Evolutionary conservation across 176 grass and related monocot genomes (phyloP).

Genomic region (Aegilops longissima): DNA sequence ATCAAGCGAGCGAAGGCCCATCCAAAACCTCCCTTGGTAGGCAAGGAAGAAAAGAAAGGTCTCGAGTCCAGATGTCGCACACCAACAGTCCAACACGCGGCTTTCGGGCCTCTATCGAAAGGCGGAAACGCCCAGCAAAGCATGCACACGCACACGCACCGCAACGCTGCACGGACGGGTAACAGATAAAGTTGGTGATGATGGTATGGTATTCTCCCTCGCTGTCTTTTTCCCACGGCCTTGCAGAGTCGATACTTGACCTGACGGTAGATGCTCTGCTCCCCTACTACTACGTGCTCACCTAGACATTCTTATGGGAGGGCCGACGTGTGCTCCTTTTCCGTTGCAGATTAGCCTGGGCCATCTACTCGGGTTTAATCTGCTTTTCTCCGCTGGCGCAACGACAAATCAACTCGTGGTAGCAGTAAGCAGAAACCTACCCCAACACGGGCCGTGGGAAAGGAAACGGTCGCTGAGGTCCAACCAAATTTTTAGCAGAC

Average conservation of each 20-base stretch:
- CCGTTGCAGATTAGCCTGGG: neutral
- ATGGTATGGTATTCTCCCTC: neutral
- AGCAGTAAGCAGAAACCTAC: too few relatives aligned
- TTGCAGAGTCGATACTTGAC: constrained; percentile 19
- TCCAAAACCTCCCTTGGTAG: too few relatives aligned
- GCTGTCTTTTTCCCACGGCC: neutral
- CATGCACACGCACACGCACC: neutral
- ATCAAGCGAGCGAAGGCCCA: too few relatives aligned
- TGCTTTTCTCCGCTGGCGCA: neutral
- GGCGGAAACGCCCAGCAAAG: neutral
- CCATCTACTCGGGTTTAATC: neutral
- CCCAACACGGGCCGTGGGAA: neutral
- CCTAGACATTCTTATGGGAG: neutral
- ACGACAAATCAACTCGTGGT: too few relatives aligned
- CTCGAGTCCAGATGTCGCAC: too few relatives aligned
- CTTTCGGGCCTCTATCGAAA: constrained; percentile 14
- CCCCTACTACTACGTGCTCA: neutral
- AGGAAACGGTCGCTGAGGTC: neutral
- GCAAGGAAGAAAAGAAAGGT: too few relatives aligned
- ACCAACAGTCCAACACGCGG: neutral
- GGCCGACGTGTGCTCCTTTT: neutral
- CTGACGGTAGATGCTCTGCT: neutral
- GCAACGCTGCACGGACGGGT: neutral
- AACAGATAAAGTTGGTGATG: neutral
- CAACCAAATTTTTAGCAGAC: too few relatives aligned